These are phyloP conservation scores for Oenanthe sinensis DNA, from an alignment of 129 eudicot genomes.

Conservation along the genomic window DNA sequence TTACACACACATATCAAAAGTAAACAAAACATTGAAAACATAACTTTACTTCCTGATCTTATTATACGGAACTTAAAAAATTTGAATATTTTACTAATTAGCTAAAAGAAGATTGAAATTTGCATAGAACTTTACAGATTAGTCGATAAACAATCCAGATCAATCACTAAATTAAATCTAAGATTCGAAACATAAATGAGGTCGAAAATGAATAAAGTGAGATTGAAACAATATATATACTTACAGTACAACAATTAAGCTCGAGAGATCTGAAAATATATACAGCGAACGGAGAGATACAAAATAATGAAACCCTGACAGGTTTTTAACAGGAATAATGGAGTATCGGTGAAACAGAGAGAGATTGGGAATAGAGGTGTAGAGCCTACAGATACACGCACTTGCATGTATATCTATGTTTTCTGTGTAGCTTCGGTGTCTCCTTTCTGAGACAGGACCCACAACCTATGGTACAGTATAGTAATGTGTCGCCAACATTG, in stretches of 20 bases:
- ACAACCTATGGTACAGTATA: background rate
- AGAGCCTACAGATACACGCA: background rate
- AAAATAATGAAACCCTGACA: background rate
- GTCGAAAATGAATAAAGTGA: background rate
- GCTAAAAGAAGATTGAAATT: background rate
- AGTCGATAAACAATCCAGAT: background rate
- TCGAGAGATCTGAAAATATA: conserved; percentile 6
- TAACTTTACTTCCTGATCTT: background rate
- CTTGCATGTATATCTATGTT: background rate
- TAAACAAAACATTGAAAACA: too few species aligned
- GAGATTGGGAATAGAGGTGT: background rate
- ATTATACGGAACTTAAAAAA: background rate
- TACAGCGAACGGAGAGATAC: background rate
- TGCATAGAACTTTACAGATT: background rate
- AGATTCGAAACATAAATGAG: background rate
- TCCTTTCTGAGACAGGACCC: background rate
- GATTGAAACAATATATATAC: background rate
- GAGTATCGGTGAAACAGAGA: background rate
- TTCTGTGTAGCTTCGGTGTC: background rate
- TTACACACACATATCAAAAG: background rate
- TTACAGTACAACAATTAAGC: background rate
- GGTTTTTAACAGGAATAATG: background rate
- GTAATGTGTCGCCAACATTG: conserved; percentile 1
- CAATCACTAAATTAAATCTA: background rate
- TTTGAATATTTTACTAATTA: background rate